Evolutionary conservation across 1,139 yeast species (phyloP), one percentile per base, ranked within the genome.

Genomic region (Geotrichum restrictum): DNA sequence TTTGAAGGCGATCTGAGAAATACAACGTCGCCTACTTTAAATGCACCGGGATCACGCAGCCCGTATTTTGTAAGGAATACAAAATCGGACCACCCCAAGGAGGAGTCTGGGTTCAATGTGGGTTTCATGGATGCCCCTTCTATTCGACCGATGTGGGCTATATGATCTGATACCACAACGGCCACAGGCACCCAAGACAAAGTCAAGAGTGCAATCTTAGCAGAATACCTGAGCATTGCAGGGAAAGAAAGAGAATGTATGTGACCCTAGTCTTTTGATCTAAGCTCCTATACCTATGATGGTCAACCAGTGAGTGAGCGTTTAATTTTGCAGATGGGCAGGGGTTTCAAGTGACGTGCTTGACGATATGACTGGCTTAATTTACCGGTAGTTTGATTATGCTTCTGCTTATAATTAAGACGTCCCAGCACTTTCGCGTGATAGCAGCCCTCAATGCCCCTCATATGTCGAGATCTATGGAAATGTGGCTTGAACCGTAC

Each of bases 101-200:
- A 68, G 19, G 78, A 73, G 45, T 81, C 76, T 0, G 96, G 95
- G 66, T 91, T 91, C 64, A 91, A 78, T 0, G 96, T 80, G 1
- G 98, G 98, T 48, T 87, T 76, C 98, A 91, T 91, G 18, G 96
- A 88, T 39, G 78, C 69, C 1, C 98, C 98, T 38, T 82, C 79
- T n/a, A 91, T 79, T 66, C 81, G 80, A 18, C 88, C 87, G 16
- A 91, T 77, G 66, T 82, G 89, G 52, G 80, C 81, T 5, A 82
- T 81, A 66, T 86, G 88, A 61, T 85, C 88, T 36, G 82, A 78
- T 59, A 85, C 70, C 0, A 88, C 79, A 61, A 83, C 78, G 19
- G 79, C 69, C 48, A 89, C 96, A 0, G 97, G 96, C 40, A 88
- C 70, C 96, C 96, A 89, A 48, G 72, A 60, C 31, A 69, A 59